A percentile compares a stretch with the other conserved stretches of the same genome.
Evolutionary conservation across 805 yeast genomes (phyloP).

Genomic region (Candida parachauliodes): DNA sequence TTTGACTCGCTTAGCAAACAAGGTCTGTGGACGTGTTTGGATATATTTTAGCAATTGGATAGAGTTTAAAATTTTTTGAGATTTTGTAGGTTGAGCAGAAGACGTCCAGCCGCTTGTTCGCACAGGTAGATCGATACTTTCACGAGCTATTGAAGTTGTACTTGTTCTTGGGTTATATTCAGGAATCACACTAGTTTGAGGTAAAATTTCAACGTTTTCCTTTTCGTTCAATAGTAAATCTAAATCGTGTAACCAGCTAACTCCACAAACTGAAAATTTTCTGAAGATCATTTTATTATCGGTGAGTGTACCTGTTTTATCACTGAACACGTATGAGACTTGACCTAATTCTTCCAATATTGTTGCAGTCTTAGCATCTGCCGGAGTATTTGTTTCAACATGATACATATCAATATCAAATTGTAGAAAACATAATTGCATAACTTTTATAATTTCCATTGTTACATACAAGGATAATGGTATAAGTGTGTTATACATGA

Average conservation of each 20-base stretch:
- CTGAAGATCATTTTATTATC: constrained; percentile 92
- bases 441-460: constrained; percentile 89
- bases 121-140: constrained; percentile 27
- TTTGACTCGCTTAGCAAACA: constrained; percentile 68
- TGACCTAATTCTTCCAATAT: constrained; percentile 96
- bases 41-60: constrained; percentile 64
- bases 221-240: constrained; percentile 34
- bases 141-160: constrained; percentile 31
- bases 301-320: constrained; percentile 95
- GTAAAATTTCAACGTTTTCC: constrained; percentile 8
- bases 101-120: constrained; percentile 41
- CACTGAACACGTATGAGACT: constrained; percentile 90
- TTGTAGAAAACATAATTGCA: constrained; percentile 78
- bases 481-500: constrained; percentile 95
- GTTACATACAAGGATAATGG: constrained; percentile 94
- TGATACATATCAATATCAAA: constrained; percentile 96
- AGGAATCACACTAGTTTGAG: background rate
- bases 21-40: constrained; percentile 65
- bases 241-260: constrained; percentile 82
- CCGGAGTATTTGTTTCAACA: constrained; percentile 77
- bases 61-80: constrained; percentile 46
- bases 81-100: constrained; percentile 44
- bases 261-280: constrained; percentile 82
- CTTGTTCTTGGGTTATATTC: constrained; percentile 19
- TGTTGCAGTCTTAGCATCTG: constrained; percentile 93